phyloP scores from a whole-genome alignment of 2,329 filamentous ascomycete genomes.

The Paradendryphiella salina region DNA sequence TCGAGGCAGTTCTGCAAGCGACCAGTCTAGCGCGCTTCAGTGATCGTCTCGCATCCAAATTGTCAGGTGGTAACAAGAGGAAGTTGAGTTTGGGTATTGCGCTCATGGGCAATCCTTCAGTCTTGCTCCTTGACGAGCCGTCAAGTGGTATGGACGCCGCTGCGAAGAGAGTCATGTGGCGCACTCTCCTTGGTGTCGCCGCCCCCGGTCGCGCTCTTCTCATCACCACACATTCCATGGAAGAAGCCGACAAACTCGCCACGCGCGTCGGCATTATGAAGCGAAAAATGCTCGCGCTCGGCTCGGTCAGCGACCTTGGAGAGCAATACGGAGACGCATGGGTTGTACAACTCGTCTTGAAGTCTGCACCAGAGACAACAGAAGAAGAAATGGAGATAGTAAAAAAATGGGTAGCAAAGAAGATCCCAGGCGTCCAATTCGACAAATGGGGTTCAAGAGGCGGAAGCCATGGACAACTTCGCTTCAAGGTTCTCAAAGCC shows the following conservation, averaged over 20 bases:
- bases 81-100: conserved; percentile 89
- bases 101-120: conserved; percentile 86
- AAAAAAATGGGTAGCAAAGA: conserved; percentile 64
- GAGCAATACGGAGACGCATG: conserved; percentile 75
- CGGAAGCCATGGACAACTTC: conserved; percentile 78
- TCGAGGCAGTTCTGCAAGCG: conserved; percentile 74
- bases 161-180: conserved; percentile 92
- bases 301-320: conserved; percentile 72
- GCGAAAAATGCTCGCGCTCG: conserved; percentile 80
- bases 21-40: conserved; percentile 75
- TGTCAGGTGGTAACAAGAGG: conserved; percentile 91
- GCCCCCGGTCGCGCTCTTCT: conserved; percentile 75
- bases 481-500: conserved; percentile 73
- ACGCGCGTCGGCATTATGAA: conserved; percentile 84
- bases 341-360: conserved; percentile 79
- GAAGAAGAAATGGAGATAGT: conserved; percentile 68
- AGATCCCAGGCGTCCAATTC: conserved; percentile 67
- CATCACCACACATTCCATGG: conserved; percentile 92
- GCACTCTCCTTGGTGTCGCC: conserved; percentile 72
- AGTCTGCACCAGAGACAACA: conserved; percentile 71
- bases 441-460: conserved; percentile 63
- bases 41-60: conserved; percentile 72
- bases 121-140: conserved; percentile 87
- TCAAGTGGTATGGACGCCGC: conserved; percentile 87
- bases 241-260: conserved; percentile 88